These are phyloP conservation scores for Cercospora canescens DNA, from an alignment of 2,329 filamentous ascomycete genomes.

Conservation along the genomic window DNA sequence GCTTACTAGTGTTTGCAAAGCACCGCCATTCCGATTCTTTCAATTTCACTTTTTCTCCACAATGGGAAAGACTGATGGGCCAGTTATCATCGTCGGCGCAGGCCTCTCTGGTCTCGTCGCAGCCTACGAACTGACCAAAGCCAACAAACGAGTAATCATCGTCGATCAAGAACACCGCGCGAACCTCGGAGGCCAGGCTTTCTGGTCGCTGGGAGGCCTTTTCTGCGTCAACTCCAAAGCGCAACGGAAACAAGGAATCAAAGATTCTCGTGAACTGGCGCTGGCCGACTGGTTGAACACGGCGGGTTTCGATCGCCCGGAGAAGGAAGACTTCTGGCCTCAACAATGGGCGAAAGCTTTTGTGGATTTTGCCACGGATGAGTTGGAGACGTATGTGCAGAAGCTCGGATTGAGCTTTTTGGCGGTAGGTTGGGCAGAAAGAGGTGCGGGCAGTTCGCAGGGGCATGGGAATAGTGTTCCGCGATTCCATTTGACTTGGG, in stretches of 20 bases:
- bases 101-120: conserved; percentile 1
- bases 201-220: neutral
- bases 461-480: neutral
- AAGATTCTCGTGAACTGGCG: neutral
- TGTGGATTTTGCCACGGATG: neutral
- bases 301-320: neutral
- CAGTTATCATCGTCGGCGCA: neutral
- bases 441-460: neutral
- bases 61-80: neutral
- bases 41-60: neutral
- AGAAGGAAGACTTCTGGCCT: neutral
- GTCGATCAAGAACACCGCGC: neutral
- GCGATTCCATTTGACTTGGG: conserved; percentile 1
- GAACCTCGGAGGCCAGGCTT: neutral
- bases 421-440: neutral
- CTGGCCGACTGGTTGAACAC: neutral
- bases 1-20: neutral
- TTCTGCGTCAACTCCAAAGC: neutral
- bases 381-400: neutral
- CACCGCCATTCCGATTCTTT: neutral
- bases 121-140: conserved; percentile 3
- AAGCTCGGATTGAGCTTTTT: neutral
- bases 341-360: neutral
- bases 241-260: neutral
- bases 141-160: neutral